Evolutionary conservation across 352 stramenopile species (phyloP), one percentile per base, ranked within the genome.

Genomic region (Pythium sukuiense): DNA sequence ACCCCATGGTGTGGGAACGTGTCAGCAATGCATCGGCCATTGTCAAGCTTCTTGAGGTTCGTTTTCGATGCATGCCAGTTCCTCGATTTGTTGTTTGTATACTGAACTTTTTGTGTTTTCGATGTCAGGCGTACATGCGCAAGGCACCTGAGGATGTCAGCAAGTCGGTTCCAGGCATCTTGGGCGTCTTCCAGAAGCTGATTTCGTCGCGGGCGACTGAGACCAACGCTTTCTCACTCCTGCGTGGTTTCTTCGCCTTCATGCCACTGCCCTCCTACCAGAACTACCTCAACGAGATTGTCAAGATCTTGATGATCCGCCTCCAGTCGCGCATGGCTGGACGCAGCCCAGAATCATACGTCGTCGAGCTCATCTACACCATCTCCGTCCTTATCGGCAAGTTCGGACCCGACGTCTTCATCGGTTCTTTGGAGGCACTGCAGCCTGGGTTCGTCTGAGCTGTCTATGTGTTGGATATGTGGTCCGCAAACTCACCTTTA

Each of bases 121-220:
- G 12, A 0, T 55, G 24, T 26, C 55, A 89, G 73, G 97, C 97
- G 0, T 99, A 99, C 83, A 89, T 99, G 65, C 86, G 79, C 53
- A 97, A 98, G 74, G 95, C 89, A n/a, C 86, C 93, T 13, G 72
- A 71, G 14, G 89, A 97, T 60, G 83, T 99, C 29, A 86, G 93
- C 24, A 76, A 80, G 43, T 89, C 88, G 0, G 83, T 89, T 16
- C 72, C 82, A 43, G 89, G 84, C 37, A 89, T 99, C 41, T 80
- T 99, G 13, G 98, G 97, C 41, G 91, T 99, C n/a, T 99, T 99
- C 69, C 97, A 99, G 76, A 99, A 99, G 64, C 80, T 99, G 12
- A 88, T 99, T 63, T 92, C 96, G 9, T 97, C 90, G 24, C 77
- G 94, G 57, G 90, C 92, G 14, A 99, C 92, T 1, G 97, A 99